phyloP scores from a whole-genome alignment of 305 asterid genomes.

The Fraxinus dipetala region DNA sequence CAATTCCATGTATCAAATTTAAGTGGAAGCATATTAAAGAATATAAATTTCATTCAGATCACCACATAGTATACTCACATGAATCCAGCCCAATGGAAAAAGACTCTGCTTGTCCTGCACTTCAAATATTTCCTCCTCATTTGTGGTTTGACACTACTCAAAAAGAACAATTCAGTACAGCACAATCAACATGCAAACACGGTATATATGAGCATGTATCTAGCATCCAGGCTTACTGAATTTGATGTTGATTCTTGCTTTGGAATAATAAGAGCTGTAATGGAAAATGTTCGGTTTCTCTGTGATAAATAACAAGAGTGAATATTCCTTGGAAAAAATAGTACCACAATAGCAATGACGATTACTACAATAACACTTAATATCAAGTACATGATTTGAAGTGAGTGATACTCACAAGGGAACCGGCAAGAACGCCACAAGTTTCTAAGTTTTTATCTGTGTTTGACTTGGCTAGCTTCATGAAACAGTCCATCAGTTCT shows the following conservation, averaged over 20 bases:
- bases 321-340: slow-evolving; percentile 3
- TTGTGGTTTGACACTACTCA: slow-evolving; percentile 83
- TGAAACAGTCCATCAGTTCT: slow-evolving; percentile 79
- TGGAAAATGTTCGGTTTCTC: slow-evolving; percentile 74
- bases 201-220: slow-evolving; percentile 1
- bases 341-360: slow-evolving; percentile 19
- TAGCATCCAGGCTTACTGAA: slow-evolving; percentile 55
- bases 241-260: slow-evolving; percentile 95
- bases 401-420: slow-evolving; percentile 61
- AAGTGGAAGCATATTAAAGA: background rate
- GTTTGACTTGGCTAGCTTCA: slow-evolving; percentile 87
- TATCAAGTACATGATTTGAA: slow-evolving; percentile 10
- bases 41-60: background rate
- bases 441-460: slow-evolving; percentile 86
- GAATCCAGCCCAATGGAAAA: slow-evolving; percentile 97
- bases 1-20: background rate
- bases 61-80: slow-evolving; percentile 47
- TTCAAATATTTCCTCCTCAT: slow-evolving; percentile 96
- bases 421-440: slow-evolving; percentile 92
- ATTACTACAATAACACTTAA: slow-evolving; percentile 19
- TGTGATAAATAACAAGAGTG: slow-evolving; percentile 36
- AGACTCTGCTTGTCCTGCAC: slow-evolving; percentile 89
- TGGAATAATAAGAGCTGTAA: slow-evolving; percentile 91
- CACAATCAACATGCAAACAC: slow-evolving; percentile 7
- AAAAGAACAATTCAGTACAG: slow-evolving; percentile 32